Evolutionary conservation across 306 rosid genomes (phyloP).

Genomic region (Biancaea sappan): DNA sequence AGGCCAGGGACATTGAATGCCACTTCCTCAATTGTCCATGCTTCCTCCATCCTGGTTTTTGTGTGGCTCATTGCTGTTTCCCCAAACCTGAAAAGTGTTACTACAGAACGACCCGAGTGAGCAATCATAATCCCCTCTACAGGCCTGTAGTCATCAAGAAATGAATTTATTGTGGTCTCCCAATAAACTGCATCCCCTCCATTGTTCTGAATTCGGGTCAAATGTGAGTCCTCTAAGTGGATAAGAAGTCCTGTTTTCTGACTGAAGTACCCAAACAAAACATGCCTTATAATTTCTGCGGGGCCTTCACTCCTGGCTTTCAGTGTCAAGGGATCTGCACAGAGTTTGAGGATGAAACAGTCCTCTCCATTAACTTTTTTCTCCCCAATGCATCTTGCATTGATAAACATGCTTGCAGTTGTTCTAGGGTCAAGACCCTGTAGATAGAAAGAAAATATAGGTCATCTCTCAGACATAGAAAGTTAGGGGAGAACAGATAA

Average conservation of each 20-base stretch:
- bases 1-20: constrained; percentile 97
- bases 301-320: constrained; percentile 99
- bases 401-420: constrained; percentile 93
- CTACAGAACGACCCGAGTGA: constrained; percentile 92
- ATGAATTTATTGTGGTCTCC: constrained; percentile 98
- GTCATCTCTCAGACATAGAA: not conserved
- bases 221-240: constrained; percentile 97
- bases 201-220: constrained; percentile 96
- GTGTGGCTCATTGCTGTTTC: constrained; percentile 99
- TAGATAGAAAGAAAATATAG: constrained; percentile 12
- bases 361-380: constrained; percentile 91
- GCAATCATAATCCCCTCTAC: constrained; percentile 97
- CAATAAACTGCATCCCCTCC: constrained; percentile 99
- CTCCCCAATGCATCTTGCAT: constrained; percentile 95
- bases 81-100: constrained; percentile 97
- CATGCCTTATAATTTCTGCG: constrained; percentile 96
- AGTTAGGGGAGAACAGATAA: not conserved
- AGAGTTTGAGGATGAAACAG: constrained; percentile 96
- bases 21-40: constrained; percentile 98
- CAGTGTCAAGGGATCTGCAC: constrained; percentile 82
- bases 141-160: constrained; percentile 84
- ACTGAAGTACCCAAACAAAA: constrained; percentile 97
- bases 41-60: constrained; percentile 97
- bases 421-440: constrained; percentile 99
- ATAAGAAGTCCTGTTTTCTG: constrained; percentile 94